A percentile compares a stretch with the other conserved stretches of the same genome.
phyloP scores from a whole-genome alignment of 2,329 filamentous ascomycete species.

The Fusarium pseudonygamai region DNA sequence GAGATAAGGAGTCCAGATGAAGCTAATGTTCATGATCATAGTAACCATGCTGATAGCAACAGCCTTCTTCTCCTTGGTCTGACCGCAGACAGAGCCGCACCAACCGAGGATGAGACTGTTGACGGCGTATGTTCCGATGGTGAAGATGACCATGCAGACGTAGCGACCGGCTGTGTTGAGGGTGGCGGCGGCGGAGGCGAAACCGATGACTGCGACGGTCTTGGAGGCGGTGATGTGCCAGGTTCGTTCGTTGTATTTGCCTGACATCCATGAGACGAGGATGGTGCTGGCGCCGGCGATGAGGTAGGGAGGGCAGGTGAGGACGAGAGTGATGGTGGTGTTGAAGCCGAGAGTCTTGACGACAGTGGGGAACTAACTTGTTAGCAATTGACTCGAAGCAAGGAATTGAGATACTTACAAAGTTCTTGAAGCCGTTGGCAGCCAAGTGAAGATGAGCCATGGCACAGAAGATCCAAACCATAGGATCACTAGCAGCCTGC shows the following conservation, averaged over 20 bases:
- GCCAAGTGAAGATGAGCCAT: slow-evolving; percentile 62
- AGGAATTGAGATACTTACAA: not conserved
- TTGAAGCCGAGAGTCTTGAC: slow-evolving; percentile 45
- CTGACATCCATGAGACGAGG: slow-evolving; percentile 50
- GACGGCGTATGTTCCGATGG: slow-evolving; percentile 52
- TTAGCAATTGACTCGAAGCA: fast-evolving
- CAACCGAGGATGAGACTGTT: slow-evolving; percentile 59
- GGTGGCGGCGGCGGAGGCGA: slow-evolving; percentile 40
- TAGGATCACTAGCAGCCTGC: slow-evolving; percentile 56
- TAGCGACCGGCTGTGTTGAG: slow-evolving; percentile 36
- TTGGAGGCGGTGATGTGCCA: slow-evolving; percentile 59
- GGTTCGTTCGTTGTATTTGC: slow-evolving; percentile 57
- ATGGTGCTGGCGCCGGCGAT: slow-evolving; percentile 47
- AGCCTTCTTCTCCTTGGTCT: slow-evolving; percentile 61
- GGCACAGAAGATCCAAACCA: slow-evolving; percentile 59
- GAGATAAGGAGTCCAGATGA: slow-evolving; percentile 43
- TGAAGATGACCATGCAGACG: slow-evolving; percentile 52
- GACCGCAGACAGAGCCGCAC: slow-evolving; percentile 53
- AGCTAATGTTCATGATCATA: slow-evolving; percentile 41
- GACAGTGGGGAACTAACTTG: slow-evolving; percentile 36
- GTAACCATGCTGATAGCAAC: slow-evolving; percentile 51
- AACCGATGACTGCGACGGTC: slow-evolving; percentile 48
- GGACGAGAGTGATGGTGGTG: slow-evolving; percentile 45
- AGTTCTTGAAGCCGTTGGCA: slow-evolving; percentile 57
- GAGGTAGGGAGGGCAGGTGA: slow-evolving; percentile 56